These are phyloP conservation scores for Zymoseptoria crescenta DNA, from an alignment of 2,329 filamentous ascomycete species.

Conservation along the genomic window DNA sequence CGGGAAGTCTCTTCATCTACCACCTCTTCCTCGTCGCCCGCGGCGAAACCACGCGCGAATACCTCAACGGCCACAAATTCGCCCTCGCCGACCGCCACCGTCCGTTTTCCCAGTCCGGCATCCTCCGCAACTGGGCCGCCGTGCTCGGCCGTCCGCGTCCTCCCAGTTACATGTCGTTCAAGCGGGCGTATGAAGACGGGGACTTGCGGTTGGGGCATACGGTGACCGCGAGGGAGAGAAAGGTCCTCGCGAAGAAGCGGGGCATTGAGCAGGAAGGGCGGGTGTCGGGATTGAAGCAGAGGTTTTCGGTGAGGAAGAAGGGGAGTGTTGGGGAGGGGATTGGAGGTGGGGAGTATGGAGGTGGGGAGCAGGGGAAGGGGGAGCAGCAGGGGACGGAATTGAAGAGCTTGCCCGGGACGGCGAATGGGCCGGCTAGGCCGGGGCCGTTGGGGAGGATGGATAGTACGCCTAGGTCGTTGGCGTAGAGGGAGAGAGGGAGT, in stretches of 20 bases:
- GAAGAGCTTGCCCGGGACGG: background rate
- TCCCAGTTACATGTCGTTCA: constrained; percentile 85
- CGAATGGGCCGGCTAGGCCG: constrained; percentile 1
- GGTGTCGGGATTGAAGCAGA: constrained; percentile 46
- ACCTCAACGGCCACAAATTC: constrained; percentile 94
- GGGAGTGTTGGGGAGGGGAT: background rate
- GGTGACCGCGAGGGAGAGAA: constrained; percentile 6
- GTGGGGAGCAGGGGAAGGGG: background rate
- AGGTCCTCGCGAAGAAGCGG: constrained; percentile 4
- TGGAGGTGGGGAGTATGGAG: background rate
- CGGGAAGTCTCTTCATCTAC: constrained; percentile 74
- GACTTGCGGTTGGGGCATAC: constrained; percentile 70
- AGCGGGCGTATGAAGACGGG: constrained; percentile 64
- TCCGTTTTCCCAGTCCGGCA: constrained; percentile 70
- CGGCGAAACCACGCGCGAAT: constrained; percentile 92
- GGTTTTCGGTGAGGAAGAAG: constrained; percentile 22
- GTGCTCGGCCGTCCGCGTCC: constrained; percentile 77
- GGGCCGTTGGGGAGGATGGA: background rate
- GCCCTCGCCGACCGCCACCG: constrained; percentile 82
- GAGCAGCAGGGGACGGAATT: background rate
- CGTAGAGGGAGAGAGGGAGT: no score
- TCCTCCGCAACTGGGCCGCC: constrained; percentile 69
- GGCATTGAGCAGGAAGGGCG: constrained; percentile 33
- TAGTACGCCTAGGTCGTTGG: no score
- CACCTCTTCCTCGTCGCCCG: constrained; percentile 85